Evolutionary conservation across 2,329 filamentous ascomycete genomes (phyloP), one percentile per base, ranked within the genome.

Genomic region (Elsinoe fawcettii): DNA sequence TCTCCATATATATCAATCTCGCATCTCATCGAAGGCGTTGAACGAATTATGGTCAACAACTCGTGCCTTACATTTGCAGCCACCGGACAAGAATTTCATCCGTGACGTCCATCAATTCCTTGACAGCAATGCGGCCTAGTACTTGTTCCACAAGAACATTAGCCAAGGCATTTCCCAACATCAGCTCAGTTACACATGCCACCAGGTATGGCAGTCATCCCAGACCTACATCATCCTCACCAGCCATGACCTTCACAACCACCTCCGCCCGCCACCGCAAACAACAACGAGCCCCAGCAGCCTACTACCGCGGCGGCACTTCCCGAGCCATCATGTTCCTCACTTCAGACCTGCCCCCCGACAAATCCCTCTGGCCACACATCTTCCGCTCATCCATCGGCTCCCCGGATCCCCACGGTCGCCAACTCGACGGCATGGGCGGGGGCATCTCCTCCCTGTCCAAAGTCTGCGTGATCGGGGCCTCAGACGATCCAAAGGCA

Each of bases 341-440:
- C 16, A 18, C 12, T 7, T 11, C 34, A 12, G 22, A 58, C 53
- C 58, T 60, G 4, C 58, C 58, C 14, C 20, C 16, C 3, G 23
- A 57, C 27, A 30, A 30, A 4, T 41, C 30, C 5, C 32, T 16
- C 18, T 60, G 58, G 58, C 34, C 51, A 16, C 18, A 53, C 0
- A 79, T 87, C 16, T 82, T 87, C 60, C 75, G 76, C 18, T 73
- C 77, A 2, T 77, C 76, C 6, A 83, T 88, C 69, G 84, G 84
- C 30, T 82, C 80, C 2, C 84, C 83, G 0, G 87, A 90, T 63
- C 73, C 77, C 0, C 23, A 47, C 43, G 84, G 82, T 0, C 78
- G 87, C 0, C 87, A 90, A 69, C 80, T 90, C 1, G 78, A 90
- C 66, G 86, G 86, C 7, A 78, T 89, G 69, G 86, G 86, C 2